Evolutionary conservation across 768 basidiomycete species (phyloP).

Genomic region (Mycena belliarum): DNA sequence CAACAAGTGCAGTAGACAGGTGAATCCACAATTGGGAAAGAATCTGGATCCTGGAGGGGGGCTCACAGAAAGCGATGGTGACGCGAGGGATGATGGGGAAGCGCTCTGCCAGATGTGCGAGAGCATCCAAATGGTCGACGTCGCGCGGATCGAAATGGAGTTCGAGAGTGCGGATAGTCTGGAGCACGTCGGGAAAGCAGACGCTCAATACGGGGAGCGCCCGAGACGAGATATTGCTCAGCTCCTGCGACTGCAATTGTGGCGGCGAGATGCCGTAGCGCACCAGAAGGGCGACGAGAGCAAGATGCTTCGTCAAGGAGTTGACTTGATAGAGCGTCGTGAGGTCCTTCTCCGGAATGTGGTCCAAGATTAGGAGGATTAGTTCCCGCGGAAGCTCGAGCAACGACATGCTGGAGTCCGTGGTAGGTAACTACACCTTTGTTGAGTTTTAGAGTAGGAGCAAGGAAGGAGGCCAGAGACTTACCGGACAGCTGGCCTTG

Average conservation of each 20-base stretch:
- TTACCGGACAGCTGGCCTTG: too few species aligned
- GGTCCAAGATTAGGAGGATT: neutral
- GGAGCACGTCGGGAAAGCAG: neutral
- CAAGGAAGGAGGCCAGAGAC: too few species aligned
- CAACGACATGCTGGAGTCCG: neutral
- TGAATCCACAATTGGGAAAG: neutral
- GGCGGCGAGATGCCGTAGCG: slow-evolving; percentile 2
- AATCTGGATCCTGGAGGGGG: neutral
- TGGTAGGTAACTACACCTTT: too few species aligned
- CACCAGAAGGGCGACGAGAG: slow-evolving; percentile 8
- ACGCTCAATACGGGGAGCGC: slow-evolving; percentile 3
- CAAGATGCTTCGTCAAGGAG: neutral
- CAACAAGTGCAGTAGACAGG: neutral
- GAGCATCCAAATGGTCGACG: neutral
- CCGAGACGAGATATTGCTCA: neutral
- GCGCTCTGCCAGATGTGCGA: slow-evolving; percentile 1
- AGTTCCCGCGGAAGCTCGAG: slow-evolving; percentile 3
- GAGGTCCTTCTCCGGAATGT: slow-evolving; percentile 5
- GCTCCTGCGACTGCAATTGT: slow-evolving; percentile 5
- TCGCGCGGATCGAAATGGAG: slow-evolving; percentile 1
- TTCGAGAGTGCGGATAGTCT: slow-evolving; percentile 4
- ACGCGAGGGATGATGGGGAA: slow-evolving; percentile 8
- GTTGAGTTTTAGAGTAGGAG: too few species aligned
- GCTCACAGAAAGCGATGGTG: slow-evolving; percentile 1
- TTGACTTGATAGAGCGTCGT: slow-evolving; percentile 7